A percentile compares a stretch with the other conserved stretches of the same genome.
Evolutionary conservation across 2,329 filamentous ascomycete genomes (phyloP).

Genomic region (Ophiosphaerella narmari): DNA sequence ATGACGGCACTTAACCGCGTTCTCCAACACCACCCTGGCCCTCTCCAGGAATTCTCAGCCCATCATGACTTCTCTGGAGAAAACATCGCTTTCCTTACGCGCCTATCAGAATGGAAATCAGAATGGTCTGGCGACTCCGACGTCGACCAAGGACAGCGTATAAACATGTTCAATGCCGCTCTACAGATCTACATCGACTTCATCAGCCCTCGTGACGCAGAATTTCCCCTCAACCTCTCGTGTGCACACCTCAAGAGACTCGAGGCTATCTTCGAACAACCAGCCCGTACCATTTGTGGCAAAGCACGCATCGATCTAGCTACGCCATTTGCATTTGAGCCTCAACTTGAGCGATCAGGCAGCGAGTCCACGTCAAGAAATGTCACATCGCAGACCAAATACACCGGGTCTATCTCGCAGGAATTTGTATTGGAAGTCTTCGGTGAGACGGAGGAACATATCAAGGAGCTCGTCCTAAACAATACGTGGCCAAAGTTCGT

Average conservation of each 20-base stretch:
- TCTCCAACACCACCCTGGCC: slow-evolving; percentile 11
- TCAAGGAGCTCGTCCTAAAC: slow-evolving; percentile 15
- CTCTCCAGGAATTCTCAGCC: slow-evolving; percentile 21
- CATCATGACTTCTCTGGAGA: slow-evolving; percentile 19
- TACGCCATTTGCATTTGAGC: slow-evolving; percentile 5
- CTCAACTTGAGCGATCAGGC: neutral
- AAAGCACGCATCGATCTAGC: slow-evolving; percentile 1
- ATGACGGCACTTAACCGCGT: slow-evolving; percentile 13
- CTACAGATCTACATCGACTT: slow-evolving; percentile 15
- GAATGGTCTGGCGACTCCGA: neutral
- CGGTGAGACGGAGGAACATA: slow-evolving; percentile 9
- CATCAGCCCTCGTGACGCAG: slow-evolving; percentile 14
- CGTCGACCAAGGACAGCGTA: neutral
- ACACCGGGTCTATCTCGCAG: neutral
- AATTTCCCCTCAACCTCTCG: slow-evolving; percentile 19
- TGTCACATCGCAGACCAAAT: neutral
- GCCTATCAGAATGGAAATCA: slow-evolving; percentile 9
- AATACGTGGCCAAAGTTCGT: slow-evolving; percentile 28
- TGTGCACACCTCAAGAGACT: slow-evolving; percentile 9
- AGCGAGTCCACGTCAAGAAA: neutral
- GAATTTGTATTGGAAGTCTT: slow-evolving; percentile 10
- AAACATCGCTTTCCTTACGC: slow-evolving; percentile 20
- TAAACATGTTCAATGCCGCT: slow-evolving; percentile 11
- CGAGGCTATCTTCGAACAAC: slow-evolving; percentile 9
- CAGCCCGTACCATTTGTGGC: slow-evolving; percentile 8